Evolutionary conservation across 495 filamentous ascomycete species (phyloP).

Genomic region (Immersiella caudata): DNA sequence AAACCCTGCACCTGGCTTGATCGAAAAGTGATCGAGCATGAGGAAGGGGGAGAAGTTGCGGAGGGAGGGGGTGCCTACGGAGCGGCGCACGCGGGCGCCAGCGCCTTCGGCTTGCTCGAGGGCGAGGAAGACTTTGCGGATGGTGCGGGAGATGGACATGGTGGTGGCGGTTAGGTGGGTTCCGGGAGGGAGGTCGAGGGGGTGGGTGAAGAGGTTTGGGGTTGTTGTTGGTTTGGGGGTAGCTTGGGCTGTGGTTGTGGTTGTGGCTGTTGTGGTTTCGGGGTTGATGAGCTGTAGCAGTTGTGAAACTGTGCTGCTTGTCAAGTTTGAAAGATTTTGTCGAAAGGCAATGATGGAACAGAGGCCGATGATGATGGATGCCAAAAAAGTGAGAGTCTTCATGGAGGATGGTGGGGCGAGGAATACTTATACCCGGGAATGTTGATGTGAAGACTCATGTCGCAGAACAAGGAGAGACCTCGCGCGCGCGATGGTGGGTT

Average conservation of each 20-base stretch:
- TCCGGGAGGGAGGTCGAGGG: constrained; percentile 14
- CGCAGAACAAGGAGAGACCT: not conserved
- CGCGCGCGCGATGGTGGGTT: not conserved
- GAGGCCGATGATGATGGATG: not conserved
- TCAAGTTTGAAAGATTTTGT: not conserved
- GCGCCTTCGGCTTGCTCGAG: constrained; percentile 87
- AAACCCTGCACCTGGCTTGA: constrained; percentile 72
- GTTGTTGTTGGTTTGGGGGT: not conserved
- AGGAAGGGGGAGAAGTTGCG: constrained; percentile 92
- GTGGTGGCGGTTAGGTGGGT: constrained; percentile 36
- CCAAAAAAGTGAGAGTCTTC: not conserved
- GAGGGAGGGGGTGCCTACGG: constrained; percentile 81
- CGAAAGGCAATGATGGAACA: not conserved
- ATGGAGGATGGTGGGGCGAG: not conserved
- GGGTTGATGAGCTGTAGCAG: not conserved
- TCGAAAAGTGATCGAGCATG: constrained; percentile 94
- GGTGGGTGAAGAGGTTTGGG: not conserved
- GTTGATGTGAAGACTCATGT: not conserved
- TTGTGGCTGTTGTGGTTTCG: not conserved
- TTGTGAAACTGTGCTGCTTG: not conserved
- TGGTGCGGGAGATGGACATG: constrained; percentile 73
- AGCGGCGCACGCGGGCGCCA: constrained; percentile 84
- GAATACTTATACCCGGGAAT: not conserved
- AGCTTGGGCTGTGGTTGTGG: not conserved
- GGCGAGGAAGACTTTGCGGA: constrained; percentile 81